Base-by-base conservation (phyloP, 139 green algal genomes). In the Micromonas commoda region DNA sequence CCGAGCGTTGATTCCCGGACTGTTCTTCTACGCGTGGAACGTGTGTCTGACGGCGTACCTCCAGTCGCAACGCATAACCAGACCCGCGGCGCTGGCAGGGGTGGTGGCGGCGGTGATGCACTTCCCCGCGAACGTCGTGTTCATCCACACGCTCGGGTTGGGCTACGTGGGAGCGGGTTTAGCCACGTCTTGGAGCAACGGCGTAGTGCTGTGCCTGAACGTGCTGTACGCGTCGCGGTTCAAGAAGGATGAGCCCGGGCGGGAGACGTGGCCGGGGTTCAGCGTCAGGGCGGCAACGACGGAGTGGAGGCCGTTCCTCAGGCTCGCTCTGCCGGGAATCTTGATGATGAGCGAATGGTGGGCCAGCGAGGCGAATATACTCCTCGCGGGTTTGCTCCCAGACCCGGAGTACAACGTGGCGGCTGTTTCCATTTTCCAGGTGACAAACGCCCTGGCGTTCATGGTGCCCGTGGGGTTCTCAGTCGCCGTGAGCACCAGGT, bases 271-370 rank as follows among this genome's bases (percentile, higher is more conserved):
- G 45, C 9, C 63, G 6, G 63, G 63, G 9, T 64, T 64, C 3
- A 37, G 69, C 39, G 31, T 19, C 23, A 3, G 34, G 3, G 45
- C 19, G 3, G 31, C 23, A 13, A 31, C 20, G 9, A 28, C 28
- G 9, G 63, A 35, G 9, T 35, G 28, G 63, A 31, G 2, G 3
- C 34, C 26, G 33, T 78, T 57, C 26, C 32, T 78, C 2, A 31
- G n/a, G n/a, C 39, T 78, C 28, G 72, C 28, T 4, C 29, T 78
- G 2, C 72, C 72, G 45, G 52, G 72, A 5, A 21, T 78, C 19
- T 2, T 35, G 4, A 69, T 78, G 45, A 57, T 69, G 52, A 21
- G 6, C 16, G 72, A 78, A 28, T 78, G 72, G 72, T 78, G 72
- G 72, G 72, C 72, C 19, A 57, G 26, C 51, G 72, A 78, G 39